A percentile compares a stretch with the other conserved stretches of the same genome.
These are phyloP conservation scores for Colletotrichum noveboracense DNA, from an alignment of 2,329 filamentous ascomycete species.

Conservation along the genomic window DNA sequence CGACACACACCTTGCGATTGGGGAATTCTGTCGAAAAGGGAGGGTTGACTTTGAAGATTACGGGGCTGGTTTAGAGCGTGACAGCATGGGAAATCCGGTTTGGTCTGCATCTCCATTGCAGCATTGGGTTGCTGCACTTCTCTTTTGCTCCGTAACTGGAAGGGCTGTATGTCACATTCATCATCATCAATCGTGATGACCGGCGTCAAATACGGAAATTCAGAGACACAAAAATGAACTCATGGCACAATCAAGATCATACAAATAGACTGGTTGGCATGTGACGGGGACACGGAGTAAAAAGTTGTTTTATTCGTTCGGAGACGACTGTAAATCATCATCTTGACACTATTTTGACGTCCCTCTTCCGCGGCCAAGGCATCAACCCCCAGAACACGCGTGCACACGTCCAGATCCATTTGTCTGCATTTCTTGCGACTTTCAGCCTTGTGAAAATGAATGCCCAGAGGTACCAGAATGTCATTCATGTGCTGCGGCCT, in stretches of 20 bases:
- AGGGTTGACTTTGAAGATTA: conserved; percentile 22
- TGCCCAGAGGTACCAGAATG: not conserved
- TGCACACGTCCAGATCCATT: not conserved
- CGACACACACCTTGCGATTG: conserved; percentile 10
- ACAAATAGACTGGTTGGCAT: conserved; percentile 23
- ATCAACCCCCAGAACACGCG: not conserved
- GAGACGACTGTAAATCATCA: conserved; percentile 17
- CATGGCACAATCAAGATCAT: conserved; percentile 26
- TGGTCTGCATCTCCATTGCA: conserved; percentile 53
- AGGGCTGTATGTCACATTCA: conserved; percentile 70
- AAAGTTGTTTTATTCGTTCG: conserved; percentile 14
- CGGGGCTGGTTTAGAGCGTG: conserved; percentile 25
- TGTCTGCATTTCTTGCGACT: too few relatives aligned
- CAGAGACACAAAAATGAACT: conserved; percentile 49
- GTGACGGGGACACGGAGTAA: conserved; percentile 22
- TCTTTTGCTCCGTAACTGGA: conserved; percentile 61
- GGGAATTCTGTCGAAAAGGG: conserved; percentile 15
- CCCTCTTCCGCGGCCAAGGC: not conserved
- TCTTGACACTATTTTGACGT: not conserved
- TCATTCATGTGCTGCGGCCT: not conserved
- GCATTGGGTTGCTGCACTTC: conserved; percentile 63
- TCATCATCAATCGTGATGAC: conserved; percentile 59
- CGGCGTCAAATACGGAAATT: conserved; percentile 72
- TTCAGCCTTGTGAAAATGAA: not conserved
- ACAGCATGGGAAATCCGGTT: conserved; percentile 38